Percentiles rank a stretch among this genome's conserved stretches.
These are phyloP conservation scores for Orbilia ellipsospora DNA, from an alignment of 2,329 filamentous ascomycete species.

Conservation along the genomic window DNA sequence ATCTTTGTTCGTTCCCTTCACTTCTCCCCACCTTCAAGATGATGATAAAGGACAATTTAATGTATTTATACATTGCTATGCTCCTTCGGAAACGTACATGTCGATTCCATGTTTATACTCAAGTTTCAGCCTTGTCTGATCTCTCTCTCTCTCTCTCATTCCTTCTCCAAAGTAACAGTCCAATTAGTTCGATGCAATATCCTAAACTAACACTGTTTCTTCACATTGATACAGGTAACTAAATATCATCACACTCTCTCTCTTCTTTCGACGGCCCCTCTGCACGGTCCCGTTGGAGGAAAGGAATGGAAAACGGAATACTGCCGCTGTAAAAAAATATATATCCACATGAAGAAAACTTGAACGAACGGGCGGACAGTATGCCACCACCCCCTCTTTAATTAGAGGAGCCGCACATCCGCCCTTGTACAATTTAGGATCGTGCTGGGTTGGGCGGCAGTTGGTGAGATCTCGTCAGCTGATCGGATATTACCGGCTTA, in stretches of 20 bases:
- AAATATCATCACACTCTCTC: slow-evolving; percentile 15
- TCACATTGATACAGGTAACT: slow-evolving; percentile 59
- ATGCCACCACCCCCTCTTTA: slow-evolving; percentile 61
- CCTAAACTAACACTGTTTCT: slow-evolving; percentile 54
- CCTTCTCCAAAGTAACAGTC: slow-evolving; percentile 19
- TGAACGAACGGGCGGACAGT: slow-evolving; percentile 66
- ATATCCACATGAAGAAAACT: slow-evolving; percentile 63
- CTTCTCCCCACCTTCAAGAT: slow-evolving; percentile 13
- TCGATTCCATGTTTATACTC: slow-evolving; percentile 60
- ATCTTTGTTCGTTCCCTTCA: slow-evolving; percentile 7
- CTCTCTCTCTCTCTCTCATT: slow-evolving; percentile 14
- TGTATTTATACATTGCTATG: slow-evolving; percentile 48
- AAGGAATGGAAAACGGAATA: slow-evolving; percentile 5
- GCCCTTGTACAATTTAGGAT: slow-evolving; percentile 61
- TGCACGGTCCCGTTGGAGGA: not conserved
- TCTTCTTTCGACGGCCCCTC: not conserved
- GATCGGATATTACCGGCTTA: slow-evolving; percentile 58
- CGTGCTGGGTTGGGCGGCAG: slow-evolving; percentile 60
- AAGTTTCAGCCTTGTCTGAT: slow-evolving; percentile 66
- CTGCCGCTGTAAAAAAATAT: slow-evolving; percentile 1
- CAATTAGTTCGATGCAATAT: not conserved
- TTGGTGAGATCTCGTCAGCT: slow-evolving; percentile 66
- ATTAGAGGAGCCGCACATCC: slow-evolving; percentile 62
- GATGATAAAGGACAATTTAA: slow-evolving; percentile 53
- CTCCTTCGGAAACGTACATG: slow-evolving; percentile 58